phyloP scores from a whole-genome alignment of 1,139 yeast genomes.

The Yamadazyma jaroonii region DNA sequence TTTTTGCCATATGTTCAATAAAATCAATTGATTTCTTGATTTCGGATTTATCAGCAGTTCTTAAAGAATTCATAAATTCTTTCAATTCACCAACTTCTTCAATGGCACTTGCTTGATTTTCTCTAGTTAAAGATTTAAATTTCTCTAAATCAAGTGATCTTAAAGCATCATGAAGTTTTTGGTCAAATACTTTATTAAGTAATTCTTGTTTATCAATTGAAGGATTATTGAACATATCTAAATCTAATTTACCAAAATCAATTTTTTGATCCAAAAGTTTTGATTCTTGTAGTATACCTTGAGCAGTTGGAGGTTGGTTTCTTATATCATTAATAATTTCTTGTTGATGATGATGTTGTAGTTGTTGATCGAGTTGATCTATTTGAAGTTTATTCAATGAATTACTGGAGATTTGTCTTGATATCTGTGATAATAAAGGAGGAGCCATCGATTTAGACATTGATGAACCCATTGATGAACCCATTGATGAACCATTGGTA shows the following conservation, averaged over 20 bases:
- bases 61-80: constrained; percentile 6
- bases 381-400: not conserved
- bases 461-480: too few species aligned
- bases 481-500: too few species aligned
- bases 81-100: constrained; percentile 8
- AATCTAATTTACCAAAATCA: constrained; percentile 1
- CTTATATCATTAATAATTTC: not conserved
- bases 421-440: not conserved
- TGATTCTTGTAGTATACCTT: too few species aligned
- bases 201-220: constrained; percentile 1
- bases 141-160: constrained; percentile 13
- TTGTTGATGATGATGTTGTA: constrained; percentile 1
- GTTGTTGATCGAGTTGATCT: not conserved
- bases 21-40: constrained; percentile 3
- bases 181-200: constrained; percentile 7
- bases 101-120: constrained; percentile 11
- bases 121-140: constrained; percentile 7
- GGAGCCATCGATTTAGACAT: too few species aligned
- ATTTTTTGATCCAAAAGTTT: too few species aligned
- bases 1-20: constrained; percentile 8
- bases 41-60: constrained; percentile 4
- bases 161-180: constrained; percentile 10
- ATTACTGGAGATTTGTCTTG: not conserved
- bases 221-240: not conserved
- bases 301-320: too few species aligned